Evolutionary conservation across 2,329 filamentous ascomycete genomes (phyloP), one percentile per base, ranked within the genome.

Genomic region (Fusarium nanum): DNA sequence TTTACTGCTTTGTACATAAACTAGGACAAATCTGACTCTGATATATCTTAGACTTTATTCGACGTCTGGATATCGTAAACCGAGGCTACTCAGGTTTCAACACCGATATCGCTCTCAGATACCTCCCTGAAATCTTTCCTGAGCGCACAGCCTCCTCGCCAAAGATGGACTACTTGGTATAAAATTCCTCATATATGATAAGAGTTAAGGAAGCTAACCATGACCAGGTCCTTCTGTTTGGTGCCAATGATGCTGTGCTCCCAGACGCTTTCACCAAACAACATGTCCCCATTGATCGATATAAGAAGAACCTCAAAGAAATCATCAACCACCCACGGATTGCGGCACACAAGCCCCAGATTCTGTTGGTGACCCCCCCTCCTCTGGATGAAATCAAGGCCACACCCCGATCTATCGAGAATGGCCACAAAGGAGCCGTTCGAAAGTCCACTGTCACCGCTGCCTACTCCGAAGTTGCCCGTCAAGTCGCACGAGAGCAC

Each of bases 81-180:
- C 89, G 94, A 46, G 96, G 96, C 7, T 89, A 97, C 68, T 92
- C 89, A 74, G 95, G 95, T 13, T 98, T 95, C 83, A 97, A 91
- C 76, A 94, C 93, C 4, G 85, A 86, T 37, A 90, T 97, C 78
- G 91, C 90, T 13, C 80, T 97, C 61, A 82, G 88, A 61, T 84
- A 92, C 44, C 83, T 98, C 7, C 86, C 91, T 0, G 82, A 88
- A 44, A 87, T 96, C 70, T 89, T 98, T 71, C 91, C 92, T 4
- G 82, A 87, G n/a, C 88, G 89, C 2, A 83, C 86, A 2, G 64
- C 60, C 32, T 79, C 84, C 25, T 78, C 81, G 4, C 85, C 88
- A 11, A 87, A 85, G 75, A 85, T 94, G 60, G 87, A 89, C 61
- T 91, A 92, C 74, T 79, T 95, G 70, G 91, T 92, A 78, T 11